phyloP scores from a whole-genome alignment of 306 rosid species.

The Ammopiptanthus mongolicus region DNA sequence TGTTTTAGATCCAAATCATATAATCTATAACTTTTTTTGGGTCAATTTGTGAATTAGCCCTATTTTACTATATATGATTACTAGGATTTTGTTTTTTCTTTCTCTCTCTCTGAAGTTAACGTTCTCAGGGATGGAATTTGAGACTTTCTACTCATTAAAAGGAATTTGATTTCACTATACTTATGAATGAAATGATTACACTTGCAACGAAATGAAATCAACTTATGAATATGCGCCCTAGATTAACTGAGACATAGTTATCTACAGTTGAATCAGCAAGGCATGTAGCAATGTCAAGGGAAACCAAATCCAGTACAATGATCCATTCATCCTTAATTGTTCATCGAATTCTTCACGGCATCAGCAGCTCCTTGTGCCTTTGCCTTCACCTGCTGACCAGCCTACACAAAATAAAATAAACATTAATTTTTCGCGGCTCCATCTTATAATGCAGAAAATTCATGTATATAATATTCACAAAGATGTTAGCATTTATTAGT shows the following conservation, averaged over 20 bases:
- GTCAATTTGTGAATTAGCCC: no score
- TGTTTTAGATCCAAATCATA: no score
- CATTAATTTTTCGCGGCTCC: neutral
- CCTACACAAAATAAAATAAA: constrained; percentile 10
- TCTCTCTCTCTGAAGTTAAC: neutral
- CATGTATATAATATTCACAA: neutral
- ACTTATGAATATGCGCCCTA: neutral
- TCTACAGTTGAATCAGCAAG: neutral
- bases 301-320: constrained; percentile 13
- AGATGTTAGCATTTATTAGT: neutral
- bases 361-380: constrained; percentile 48
- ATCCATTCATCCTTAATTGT: constrained; percentile 31
- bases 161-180: constrained; percentile 14
- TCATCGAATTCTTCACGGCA: constrained; percentile 41
- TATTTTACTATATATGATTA: no score
- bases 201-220: neutral
- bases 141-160: neutral
- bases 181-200: constrained; percentile 12
- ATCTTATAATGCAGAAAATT: neutral
- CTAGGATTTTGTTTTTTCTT: no score
- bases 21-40: no score
- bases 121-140: neutral
- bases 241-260: neutral
- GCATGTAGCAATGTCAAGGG: neutral
- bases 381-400: constrained; percentile 37